Base-by-base conservation (phyloP, 306 rosid species). In the Castanea crenata region DNA sequence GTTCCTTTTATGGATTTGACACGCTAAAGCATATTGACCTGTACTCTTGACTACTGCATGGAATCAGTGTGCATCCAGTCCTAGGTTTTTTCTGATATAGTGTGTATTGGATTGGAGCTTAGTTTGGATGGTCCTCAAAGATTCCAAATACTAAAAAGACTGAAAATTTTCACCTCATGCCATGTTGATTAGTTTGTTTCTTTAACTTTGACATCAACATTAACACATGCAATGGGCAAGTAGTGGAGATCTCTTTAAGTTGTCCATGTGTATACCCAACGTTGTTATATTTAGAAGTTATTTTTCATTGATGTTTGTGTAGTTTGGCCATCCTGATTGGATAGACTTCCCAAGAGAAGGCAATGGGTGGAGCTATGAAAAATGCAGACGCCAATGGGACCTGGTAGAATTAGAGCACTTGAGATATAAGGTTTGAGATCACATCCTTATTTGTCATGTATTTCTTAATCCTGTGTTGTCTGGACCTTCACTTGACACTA, bases 311-410 rank as follows among this genome's bases (percentile, higher is more conserved):
- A 18, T 46, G 18, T 32, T 79, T 75, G 74, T 77, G 59, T 82
- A 94, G 99, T 94, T 91, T 80, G 99, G 99, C 77, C 99, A 94
- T 88, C 99, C 99, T 19, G 99, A 94, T 77, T 94, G 99, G 99
- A 87, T 94, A 49, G 99, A 94, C 87, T 94, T 94, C 84, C 99
- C 99, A 73, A 90, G 99, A 92, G 99, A 94, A 81, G 99, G 97
- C 83, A 94, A 94, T 84, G 97, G 59, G 49, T 94, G 99, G 99
- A 94, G 97, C 79, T 94, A 94, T 80, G 97, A 94, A 65, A 92
- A 87, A 85, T 94, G 99, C 86, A 86, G 95, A 82, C 97, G 99
- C 74, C 97, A 94, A 71, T 94, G 99, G 99, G 79, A 91, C 86
- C 86, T 94, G 86, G 86, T 84, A 74, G 97, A 94, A 67, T 78